phyloP scores from a whole-genome alignment of 495 filamentous ascomycete genomes.

The Hyaloscypha hepaticicola region DNA sequence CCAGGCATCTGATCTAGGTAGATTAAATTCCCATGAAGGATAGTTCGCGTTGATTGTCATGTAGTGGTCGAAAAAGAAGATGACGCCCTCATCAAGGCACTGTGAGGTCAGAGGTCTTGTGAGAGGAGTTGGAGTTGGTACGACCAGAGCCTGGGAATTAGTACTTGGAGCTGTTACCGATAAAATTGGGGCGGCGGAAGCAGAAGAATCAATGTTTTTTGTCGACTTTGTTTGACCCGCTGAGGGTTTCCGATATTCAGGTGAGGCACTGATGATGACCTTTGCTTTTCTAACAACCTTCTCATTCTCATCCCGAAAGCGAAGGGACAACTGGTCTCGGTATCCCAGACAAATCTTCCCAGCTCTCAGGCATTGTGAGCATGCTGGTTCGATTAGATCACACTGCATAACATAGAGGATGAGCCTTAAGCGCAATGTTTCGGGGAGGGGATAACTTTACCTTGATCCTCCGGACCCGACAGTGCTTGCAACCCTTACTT shows the following conservation, averaged over 20 bases:
- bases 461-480: slow-evolving; percentile 24
- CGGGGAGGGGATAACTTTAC: not conserved
- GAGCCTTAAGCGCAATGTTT: not conserved
- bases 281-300: slow-evolving; percentile 61
- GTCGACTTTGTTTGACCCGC: not conserved
- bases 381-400: slow-evolving; percentile 62
- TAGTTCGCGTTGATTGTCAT: slow-evolving; percentile 2
- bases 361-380: slow-evolving; percentile 64
- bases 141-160: not conserved
- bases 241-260: not conserved
- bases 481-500: slow-evolving; percentile 58
- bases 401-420: slow-evolving; percentile 43
- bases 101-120: not conserved
- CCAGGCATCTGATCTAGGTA: not conserved
- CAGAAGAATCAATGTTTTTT: not conserved
- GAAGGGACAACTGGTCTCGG: slow-evolving; percentile 63
- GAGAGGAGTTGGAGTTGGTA: not conserved
- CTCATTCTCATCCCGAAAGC: slow-evolving; percentile 72
- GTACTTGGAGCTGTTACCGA: not conserved
- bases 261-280: not conserved
- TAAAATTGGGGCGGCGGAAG: not conserved
- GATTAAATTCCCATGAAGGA: not conserved
- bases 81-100: slow-evolving; percentile 19
- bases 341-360: slow-evolving; percentile 67
- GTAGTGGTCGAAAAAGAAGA: slow-evolving; percentile 26